Evolutionary conservation across 441 rosid species (phyloP).

Genomic region (Arabidopsis lyrata): DNA sequence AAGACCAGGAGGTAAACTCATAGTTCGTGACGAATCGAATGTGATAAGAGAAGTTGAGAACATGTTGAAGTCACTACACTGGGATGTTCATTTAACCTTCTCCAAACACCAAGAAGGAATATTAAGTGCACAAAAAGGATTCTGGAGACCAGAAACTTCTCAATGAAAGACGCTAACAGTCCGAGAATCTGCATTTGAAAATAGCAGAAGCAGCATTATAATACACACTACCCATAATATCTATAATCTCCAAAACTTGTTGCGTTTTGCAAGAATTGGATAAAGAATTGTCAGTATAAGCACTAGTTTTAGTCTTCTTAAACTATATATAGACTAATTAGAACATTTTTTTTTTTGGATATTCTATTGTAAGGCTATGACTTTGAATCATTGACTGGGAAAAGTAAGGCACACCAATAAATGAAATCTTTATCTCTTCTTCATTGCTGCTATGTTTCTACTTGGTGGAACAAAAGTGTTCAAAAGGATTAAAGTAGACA

Average conservation of each 20-base stretch:
- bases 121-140: conserved; percentile 84
- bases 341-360: conserved; percentile 8
- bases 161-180: conserved; percentile 36
- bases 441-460: too few species aligned
- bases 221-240: conserved; percentile 4
- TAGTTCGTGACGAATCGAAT: conserved; percentile 69
- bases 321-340: conserved; percentile 44
- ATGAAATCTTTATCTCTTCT: too few species aligned
- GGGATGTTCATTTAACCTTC: conserved; percentile 83
- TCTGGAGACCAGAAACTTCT: conserved; percentile 76
- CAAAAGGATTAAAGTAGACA: neutral
- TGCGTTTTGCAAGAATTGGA: conserved; percentile 20
- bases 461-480: too few species aligned
- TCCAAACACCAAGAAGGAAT: conserved; percentile 82
- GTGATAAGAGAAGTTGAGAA: conserved; percentile 74
- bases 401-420: neutral
- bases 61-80: conserved; percentile 78
- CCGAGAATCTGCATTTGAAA: conserved; percentile 15
- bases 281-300: conserved; percentile 21
- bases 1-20: conserved; percentile 88
- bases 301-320: conserved; percentile 28
- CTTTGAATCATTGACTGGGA: neutral
- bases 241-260: neutral
- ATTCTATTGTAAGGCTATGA: neutral
- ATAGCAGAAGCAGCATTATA: conserved; percentile 24